Evolutionary conservation across 2,329 filamentous ascomycete species (phyloP).

Genomic region (Fusarium musae): DNA sequence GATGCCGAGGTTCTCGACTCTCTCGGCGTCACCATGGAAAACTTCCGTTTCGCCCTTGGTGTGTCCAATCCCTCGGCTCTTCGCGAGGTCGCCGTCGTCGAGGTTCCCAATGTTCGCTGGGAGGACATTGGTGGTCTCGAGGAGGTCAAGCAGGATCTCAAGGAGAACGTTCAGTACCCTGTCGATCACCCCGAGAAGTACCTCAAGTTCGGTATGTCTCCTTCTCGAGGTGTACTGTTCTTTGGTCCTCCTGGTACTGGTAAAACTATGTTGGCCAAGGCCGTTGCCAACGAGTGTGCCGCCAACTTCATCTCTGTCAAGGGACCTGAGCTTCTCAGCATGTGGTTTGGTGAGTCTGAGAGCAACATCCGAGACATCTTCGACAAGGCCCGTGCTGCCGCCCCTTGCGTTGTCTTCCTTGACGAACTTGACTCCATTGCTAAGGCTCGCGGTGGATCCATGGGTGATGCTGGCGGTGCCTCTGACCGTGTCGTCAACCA

Average conservation of each 20-base stretch:
- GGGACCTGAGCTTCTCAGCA: constrained; percentile 96
- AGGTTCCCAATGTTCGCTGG: constrained; percentile 99
- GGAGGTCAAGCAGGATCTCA: constrained; percentile 98
- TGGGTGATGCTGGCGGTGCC: constrained; percentile 95
- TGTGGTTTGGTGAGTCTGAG: constrained; percentile 99
- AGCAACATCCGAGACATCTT: constrained; percentile 99
- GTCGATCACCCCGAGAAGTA: constrained; percentile 99
- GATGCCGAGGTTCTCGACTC: constrained; percentile 98
- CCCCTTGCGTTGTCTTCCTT: constrained; percentile 98
- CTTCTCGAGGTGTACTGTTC: constrained; percentile 97
- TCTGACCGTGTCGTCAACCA: constrained; percentile 99
- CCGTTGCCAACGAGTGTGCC: constrained; percentile 97
- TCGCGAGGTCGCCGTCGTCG: constrained; percentile 97
- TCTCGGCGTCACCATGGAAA: constrained; percentile 98
- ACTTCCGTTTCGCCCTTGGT: constrained; percentile 98
- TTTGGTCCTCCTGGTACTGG: constrained; percentile 99
- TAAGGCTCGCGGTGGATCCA: constrained; percentile 97
- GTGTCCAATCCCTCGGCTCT: constrained; percentile 99
- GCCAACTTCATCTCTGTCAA: constrained; percentile 99
- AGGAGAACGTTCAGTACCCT: constrained; percentile 98
- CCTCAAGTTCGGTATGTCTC: constrained; percentile 99
- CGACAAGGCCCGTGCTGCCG: constrained; percentile 98
- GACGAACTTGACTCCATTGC: constrained; percentile 99
- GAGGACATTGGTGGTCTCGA: constrained; percentile 99
- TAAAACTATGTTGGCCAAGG: constrained; percentile 99